Percentiles rank a stretch among this genome's conserved stretches.
phyloP scores from a whole-genome alignment of 78 protist species.

The Bodo saltans region DNA sequence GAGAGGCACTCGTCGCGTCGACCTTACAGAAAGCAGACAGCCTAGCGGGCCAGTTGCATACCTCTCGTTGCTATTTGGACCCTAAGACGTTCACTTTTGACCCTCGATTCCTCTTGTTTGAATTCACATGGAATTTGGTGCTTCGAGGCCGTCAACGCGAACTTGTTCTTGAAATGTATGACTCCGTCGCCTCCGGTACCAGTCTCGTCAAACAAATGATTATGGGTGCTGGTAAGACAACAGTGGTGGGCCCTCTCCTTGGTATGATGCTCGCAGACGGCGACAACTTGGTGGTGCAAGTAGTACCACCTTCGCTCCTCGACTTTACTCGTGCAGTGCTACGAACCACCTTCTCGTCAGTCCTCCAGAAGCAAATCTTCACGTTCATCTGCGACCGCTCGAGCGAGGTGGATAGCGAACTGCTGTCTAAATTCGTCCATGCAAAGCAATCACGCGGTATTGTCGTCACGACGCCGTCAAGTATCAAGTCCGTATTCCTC shows the following conservation, averaged over 20 bases:
- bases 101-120: conserved; percentile 42
- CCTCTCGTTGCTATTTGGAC: not conserved
- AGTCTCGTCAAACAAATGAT: conserved; percentile 34
- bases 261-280: conserved; percentile 3
- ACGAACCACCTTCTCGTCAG: conserved; percentile 6
- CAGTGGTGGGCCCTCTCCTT: conserved; percentile 30
- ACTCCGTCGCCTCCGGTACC: not conserved
- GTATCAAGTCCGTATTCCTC: conserved; percentile 13
- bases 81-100: conserved; percentile 14
- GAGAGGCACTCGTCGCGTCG: not conserved
- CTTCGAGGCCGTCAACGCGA: conserved; percentile 23
- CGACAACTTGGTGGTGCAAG: conserved; percentile 1
- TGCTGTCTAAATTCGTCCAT: not conserved
- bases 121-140: conserved; percentile 12
- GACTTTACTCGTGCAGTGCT: not conserved
- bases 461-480: conserved; percentile 24
- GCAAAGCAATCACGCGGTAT: conserved; percentile 24
- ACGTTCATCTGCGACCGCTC: conserved; percentile 14
- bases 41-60: not conserved
- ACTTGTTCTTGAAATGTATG: not conserved
- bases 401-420: not conserved
- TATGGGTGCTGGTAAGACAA: conserved; percentile 39
- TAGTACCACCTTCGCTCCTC: conserved; percentile 41
- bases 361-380: not conserved
- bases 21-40: not conserved